Base-by-base conservation (phyloP, 805 yeast genomes). In the Nakazawaea ambrosiae region DNA sequence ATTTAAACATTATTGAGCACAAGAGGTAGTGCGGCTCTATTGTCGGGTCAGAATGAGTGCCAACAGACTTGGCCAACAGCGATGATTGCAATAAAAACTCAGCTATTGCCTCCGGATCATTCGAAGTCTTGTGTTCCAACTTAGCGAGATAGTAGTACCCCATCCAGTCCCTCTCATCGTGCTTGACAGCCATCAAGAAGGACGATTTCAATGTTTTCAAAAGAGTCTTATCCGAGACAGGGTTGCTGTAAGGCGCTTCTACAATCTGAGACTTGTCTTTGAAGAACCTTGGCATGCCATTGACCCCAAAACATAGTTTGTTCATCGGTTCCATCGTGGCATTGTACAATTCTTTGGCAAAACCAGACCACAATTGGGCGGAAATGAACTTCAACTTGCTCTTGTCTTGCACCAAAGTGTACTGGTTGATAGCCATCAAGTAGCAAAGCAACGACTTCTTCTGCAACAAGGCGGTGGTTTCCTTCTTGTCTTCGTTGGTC, bases 1-100 rank as follows among this genome's bases (percentile, higher is more conserved):
- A 67, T 52, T 88, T 88, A 58, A 70, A 78, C 4, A 73, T 49
- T 24, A 71, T 43, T 0, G 85, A 68, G 29, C 83, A 68, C 3
- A 81, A 54, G 31, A 66, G 64, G 49, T 87, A 88, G 50, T 82
- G 88, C 0, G 96, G 90, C 49, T 89, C 96, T 31, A 89, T 59
- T 2, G 80, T 62, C 1, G 71, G 68, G 27, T 82, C 92, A 4
- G 63, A 58, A 34, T 65, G 63, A 4, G 57, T 47, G 2, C 69
- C 54, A 2, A 61, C 50, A 6, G 49, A 54, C 7, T 49, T 45
- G 0, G 80, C 74, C 4, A 66, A 37, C 0, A 41, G 31, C 40
- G 80, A 71, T 0, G 86, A 58, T n/a, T 55, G 52, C 10, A 65
- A 26, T 15, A 79, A 50, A 4, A 68, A 49, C 0, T 61, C 60